These are phyloP conservation scores for Nepenthes gracilis DNA, from an alignment of 148 eudicot genomes.

Conservation along the genomic window DNA sequence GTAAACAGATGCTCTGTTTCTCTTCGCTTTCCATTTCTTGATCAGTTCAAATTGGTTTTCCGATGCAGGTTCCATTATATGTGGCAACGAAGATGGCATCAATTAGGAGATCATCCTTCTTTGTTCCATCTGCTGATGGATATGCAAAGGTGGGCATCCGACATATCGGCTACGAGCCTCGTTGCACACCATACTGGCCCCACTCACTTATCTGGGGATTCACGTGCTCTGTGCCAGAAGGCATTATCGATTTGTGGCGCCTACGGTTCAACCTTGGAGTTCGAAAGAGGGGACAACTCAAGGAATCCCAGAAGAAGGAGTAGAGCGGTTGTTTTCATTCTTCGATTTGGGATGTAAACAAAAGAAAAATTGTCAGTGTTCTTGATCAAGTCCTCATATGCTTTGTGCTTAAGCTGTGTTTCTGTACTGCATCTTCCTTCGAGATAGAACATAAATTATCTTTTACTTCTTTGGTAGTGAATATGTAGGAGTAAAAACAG, in stretches of 20 bases:
- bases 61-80: conserved; percentile 48
- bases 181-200: conserved; percentile 62
- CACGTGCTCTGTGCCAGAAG: conserved; percentile 29
- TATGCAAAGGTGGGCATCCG: conserved; percentile 46
- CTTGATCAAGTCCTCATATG: no score
- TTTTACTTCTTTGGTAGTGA: no score
- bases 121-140: conserved; percentile 48
- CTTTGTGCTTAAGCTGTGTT: no score
- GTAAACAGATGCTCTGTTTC: not conserved
- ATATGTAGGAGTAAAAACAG: no score
- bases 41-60: not conserved
- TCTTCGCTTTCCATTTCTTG: not conserved
- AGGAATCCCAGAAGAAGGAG: conserved; percentile 30
- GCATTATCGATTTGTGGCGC: conserved; percentile 29
- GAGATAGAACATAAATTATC: no score
- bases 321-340: not conserved
- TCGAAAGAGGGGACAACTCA: conserved; percentile 39
- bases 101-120: conserved; percentile 48
- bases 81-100: conserved; percentile 73
- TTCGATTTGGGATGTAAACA: no score
- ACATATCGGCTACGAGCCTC: conserved; percentile 45
- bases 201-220: conserved; percentile 43
- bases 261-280: conserved; percentile 30
- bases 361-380: no score
- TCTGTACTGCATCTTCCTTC: no score